Conservation (phyloP, 2,329 filamentous ascomycete genomes). For the Diaporthe aspalathi region DNA sequence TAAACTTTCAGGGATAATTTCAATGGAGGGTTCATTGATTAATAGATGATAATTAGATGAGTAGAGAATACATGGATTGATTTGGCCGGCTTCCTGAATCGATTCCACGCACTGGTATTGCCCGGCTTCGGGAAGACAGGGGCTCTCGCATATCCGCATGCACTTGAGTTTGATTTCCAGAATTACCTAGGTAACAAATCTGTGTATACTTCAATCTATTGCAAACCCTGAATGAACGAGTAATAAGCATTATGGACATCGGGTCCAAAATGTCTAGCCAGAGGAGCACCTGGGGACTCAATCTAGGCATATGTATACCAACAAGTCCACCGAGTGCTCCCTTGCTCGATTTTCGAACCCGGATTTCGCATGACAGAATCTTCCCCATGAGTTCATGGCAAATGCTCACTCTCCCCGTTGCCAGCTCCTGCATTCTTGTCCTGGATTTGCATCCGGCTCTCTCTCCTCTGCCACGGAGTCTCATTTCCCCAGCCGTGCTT, state of each 20-base stretch:
- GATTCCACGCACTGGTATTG: no score
- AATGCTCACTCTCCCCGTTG: slow-evolving; percentile 8
- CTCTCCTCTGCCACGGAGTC: slow-evolving; percentile 37
- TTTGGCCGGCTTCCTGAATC: background rate
- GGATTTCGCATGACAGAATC: background rate
- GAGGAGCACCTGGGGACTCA: background rate
- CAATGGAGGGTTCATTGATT: background rate
- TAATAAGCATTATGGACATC: background rate
- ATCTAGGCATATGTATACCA: no score
- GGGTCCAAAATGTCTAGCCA: background rate
- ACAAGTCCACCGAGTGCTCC: background rate
- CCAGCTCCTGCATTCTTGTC: background rate
- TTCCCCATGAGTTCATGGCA: background rate
- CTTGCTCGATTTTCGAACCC: background rate
- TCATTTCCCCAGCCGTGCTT: slow-evolving; percentile 38
- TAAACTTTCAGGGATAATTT: fast-evolving
- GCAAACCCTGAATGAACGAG: background rate
- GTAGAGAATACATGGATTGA: background rate
- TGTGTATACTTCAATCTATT: background rate
- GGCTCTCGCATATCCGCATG: background rate
- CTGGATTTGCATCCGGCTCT: slow-evolving; percentile 16
- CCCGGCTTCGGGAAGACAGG: no score
- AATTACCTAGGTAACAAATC: background rate
- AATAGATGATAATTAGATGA: background rate
- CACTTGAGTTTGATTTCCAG: background rate